These are phyloP conservation scores for Strobilomyces dryophilus DNA, from an alignment of 768 basidiomycete genomes.

Conservation along the genomic window DNA sequence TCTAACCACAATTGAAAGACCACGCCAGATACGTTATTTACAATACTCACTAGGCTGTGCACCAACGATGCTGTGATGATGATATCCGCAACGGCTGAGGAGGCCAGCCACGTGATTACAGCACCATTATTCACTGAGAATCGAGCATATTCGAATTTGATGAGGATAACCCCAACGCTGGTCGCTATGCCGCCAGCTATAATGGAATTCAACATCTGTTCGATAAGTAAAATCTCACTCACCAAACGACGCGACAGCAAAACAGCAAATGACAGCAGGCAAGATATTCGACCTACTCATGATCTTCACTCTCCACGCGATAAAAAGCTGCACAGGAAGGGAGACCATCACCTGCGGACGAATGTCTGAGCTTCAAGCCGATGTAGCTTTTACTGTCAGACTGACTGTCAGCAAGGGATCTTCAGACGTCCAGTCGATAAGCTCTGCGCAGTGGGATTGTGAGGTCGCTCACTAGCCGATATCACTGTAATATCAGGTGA, in stretches of 20 bases:
- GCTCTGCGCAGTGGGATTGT: not conserved
- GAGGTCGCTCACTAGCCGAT: conserved; percentile 5
- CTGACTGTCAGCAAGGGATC: conserved; percentile 45
- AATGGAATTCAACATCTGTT: too few species aligned
- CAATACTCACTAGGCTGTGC: conserved; percentile 35
- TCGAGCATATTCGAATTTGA: conserved; percentile 28
- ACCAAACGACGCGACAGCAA: conserved; percentile 10
- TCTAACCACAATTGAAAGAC: conserved; percentile 19
- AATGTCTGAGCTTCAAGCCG: not conserved
- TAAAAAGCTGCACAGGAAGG: conserved; percentile 43
- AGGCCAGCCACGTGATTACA: conserved; percentile 40
- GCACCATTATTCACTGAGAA: conserved; percentile 33
- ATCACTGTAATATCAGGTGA: conserved; percentile 10
- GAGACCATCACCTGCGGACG: conserved; percentile 40
- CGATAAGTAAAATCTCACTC: not conserved
- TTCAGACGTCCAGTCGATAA: conserved; percentile 11
- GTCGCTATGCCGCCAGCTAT: conserved; percentile 35
- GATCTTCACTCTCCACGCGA: conserved; percentile 40
- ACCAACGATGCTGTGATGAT: conserved; percentile 42
- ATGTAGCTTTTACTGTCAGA: not conserved
- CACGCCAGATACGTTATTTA: not conserved
- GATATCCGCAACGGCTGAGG: conserved; percentile 38
- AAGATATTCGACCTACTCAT: conserved; percentile 29
- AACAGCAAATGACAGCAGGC: conserved; percentile 21
- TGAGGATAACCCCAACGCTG: conserved; percentile 27